These are phyloP conservation scores for Castanea crenata DNA, from an alignment of 306 rosid species.

Conservation along the genomic window DNA sequence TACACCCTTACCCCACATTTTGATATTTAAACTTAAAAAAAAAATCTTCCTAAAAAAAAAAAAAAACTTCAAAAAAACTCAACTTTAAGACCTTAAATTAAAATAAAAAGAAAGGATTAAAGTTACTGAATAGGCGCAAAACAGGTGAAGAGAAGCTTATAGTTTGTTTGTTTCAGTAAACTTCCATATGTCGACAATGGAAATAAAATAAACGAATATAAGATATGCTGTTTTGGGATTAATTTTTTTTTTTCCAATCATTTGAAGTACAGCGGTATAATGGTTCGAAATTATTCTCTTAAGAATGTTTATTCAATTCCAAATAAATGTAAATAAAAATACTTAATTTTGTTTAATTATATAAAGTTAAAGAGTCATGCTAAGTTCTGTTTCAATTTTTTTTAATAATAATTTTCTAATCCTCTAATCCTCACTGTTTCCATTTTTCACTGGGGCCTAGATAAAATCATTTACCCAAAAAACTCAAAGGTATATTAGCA, in stretches of 20 bases:
- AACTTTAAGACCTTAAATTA: too few species aligned
- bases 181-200: background rate
- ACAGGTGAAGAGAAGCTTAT: too few species aligned
- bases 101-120: too few species aligned
- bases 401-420: background rate
- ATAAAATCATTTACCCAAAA: constrained; percentile 6
- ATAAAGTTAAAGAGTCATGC: background rate
- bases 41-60: too few species aligned
- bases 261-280: background rate
- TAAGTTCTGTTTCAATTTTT: background rate
- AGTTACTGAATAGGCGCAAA: too few species aligned
- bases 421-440: constrained; percentile 14
- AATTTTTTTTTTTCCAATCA: background rate
- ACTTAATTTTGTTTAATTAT: background rate
- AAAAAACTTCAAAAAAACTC: too few species aligned
- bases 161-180: background rate
- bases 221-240: constrained; percentile 5
- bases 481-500: constrained; percentile 20
- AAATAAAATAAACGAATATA: background rate
- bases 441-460: constrained; percentile 10
- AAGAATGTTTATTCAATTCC: background rate
- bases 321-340: background rate
- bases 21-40: too few species aligned
- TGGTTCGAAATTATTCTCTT: background rate
- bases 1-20: too few species aligned